phyloP scores from a whole-genome alignment of 2,329 filamentous ascomycete species.

The Aspergillus ustus region DNA sequence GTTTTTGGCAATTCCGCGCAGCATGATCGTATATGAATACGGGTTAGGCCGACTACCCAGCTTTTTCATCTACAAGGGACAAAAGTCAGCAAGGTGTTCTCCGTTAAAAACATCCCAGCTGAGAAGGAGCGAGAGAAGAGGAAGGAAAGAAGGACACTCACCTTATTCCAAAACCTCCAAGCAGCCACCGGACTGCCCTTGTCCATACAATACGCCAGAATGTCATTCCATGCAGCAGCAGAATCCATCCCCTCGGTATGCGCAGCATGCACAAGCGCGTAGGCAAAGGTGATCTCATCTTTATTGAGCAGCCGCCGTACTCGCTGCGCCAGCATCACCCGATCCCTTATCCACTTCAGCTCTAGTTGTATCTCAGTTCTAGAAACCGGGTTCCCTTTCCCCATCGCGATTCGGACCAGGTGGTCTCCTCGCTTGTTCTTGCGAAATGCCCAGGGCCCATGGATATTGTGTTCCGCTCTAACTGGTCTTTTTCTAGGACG shows the following conservation, averaged over 20 bases:
- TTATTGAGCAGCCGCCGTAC: conserved; percentile 65
- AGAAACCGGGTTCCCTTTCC: conserved; percentile 1
- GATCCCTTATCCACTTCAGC: conserved; percentile 69
- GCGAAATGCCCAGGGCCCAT: neutral
- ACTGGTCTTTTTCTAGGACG: neutral
- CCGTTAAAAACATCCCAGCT: neutral
- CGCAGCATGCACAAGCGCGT: conserved; percentile 69
- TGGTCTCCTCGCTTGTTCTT: neutral
- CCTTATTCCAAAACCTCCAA: conserved; percentile 87
- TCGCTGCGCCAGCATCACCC: conserved; percentile 71
- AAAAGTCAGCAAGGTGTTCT: conserved; percentile 11
- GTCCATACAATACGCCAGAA: conserved; percentile 73
- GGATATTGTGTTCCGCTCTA: neutral
- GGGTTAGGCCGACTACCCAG: conserved; percentile 77
- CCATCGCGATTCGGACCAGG: conserved; percentile 25
- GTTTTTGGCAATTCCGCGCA: conserved; percentile 72
- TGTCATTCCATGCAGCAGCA: conserved; percentile 83
- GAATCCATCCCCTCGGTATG: conserved; percentile 66
- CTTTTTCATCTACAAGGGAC: conserved; percentile 83
- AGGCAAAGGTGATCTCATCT: conserved; percentile 68
- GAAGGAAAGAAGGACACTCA: conserved; percentile 41
- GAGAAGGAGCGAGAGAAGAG: neutral
- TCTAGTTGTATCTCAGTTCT: conserved; percentile 51
- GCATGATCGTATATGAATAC: conserved; percentile 81
- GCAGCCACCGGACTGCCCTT: conserved; percentile 66